These are phyloP conservation scores for Arthrobotrys musiformis DNA, from an alignment of 2,329 filamentous ascomycete species.

Conservation along the genomic window DNA sequence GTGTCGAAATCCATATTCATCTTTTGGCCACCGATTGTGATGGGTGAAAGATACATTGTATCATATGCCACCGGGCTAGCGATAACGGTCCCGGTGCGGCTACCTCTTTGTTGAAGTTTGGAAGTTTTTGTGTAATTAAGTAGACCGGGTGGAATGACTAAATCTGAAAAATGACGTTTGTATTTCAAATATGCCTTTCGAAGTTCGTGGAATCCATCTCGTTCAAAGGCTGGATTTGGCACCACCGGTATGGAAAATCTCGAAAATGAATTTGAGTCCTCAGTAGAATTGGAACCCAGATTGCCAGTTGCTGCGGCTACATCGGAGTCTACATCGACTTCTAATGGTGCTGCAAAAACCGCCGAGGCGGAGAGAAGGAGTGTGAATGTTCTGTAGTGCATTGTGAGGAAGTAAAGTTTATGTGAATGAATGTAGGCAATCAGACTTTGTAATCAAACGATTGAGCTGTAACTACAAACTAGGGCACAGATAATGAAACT, in stretches of 20 bases:
- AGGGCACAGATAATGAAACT: background rate
- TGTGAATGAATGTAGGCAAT: background rate
- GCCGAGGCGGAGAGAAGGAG: slow-evolving; percentile 21
- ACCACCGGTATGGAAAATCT: slow-evolving; percentile 30
- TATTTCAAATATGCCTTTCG: slow-evolving; percentile 41
- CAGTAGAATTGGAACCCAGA: background rate
- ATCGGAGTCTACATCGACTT: background rate
- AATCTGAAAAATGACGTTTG: slow-evolving; percentile 31
- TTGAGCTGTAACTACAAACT: background rate
- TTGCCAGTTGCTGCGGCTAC: background rate
- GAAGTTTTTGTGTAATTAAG: slow-evolving; percentile 42
- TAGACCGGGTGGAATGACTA: slow-evolving; percentile 35
- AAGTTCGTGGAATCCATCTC: slow-evolving; percentile 46
- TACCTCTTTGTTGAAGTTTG: slow-evolving; percentile 7
- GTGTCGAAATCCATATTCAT: slow-evolving; percentile 79
- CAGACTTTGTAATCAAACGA: background rate
- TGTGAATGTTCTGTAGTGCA: slow-evolving; percentile 32
- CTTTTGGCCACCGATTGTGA: slow-evolving; percentile 75
- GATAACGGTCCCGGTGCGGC: slow-evolving; percentile 47
- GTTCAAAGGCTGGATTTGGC: slow-evolving; percentile 36
- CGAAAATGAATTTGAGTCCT: background rate
- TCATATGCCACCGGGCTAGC: slow-evolving; percentile 72
- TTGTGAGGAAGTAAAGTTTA: background rate
- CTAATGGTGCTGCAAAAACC: slow-evolving; percentile 11
- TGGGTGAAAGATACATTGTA: slow-evolving; percentile 75